Percentiles rank a stretch among this genome's conserved stretches.
Evolutionary conservation across 2,329 filamentous ascomycete genomes (phyloP).

Genomic region (Diaporthe citriasiana): DNA sequence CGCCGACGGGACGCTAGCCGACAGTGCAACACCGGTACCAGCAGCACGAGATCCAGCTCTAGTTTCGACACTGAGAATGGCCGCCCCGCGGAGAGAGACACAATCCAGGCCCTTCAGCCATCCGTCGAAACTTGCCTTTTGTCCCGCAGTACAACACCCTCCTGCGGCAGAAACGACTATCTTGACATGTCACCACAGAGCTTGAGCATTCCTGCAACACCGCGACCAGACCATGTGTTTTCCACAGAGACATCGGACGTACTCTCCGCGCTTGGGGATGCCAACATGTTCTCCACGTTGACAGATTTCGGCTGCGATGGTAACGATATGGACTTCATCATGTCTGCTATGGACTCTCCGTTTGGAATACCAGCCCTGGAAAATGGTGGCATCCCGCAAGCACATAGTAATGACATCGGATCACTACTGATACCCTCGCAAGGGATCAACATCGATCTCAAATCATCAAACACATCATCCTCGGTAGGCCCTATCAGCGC

Average conservation of each 20-base stretch:
- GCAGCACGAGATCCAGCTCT: background rate
- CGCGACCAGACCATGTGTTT: background rate
- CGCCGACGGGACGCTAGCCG: background rate
- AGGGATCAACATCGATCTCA: background rate
- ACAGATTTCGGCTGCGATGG: background rate
- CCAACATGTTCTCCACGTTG: background rate
- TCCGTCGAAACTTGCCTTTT: no score
- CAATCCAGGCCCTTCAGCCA: background rate
- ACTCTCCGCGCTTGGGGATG: background rate
- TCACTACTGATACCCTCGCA: background rate
- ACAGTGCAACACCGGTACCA: background rate
- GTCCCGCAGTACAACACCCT: background rate
- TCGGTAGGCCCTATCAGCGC: background rate
- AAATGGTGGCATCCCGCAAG: background rate
- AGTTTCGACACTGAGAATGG: background rate
- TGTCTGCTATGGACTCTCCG: background rate
- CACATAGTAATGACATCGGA: background rate
- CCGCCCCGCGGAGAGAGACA: background rate
- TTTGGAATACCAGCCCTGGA: background rate
- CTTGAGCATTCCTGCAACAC: background rate
- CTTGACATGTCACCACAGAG: background rate
- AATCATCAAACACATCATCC: background rate
- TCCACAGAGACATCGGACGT: background rate
- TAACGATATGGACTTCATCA: conserved; percentile 5
- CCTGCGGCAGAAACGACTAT: background rate